Conservation (phyloP, 1,139 yeast genomes). For the Saccharomycopsis hybrid region DNA sequence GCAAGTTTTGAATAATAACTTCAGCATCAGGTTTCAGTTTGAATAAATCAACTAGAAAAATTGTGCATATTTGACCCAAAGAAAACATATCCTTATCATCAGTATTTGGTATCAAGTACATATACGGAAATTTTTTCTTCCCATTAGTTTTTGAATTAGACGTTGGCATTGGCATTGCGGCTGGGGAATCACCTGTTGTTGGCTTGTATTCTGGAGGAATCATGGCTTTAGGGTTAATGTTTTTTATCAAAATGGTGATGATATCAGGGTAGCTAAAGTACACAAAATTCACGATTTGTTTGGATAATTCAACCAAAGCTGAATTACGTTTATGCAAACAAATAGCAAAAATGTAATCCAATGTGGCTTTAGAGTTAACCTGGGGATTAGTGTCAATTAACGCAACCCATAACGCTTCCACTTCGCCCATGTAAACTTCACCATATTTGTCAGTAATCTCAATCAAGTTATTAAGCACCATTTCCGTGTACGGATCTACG, state of each 20-base stretch:
- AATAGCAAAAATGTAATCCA: slow-evolving; percentile 62
- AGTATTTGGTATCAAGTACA: slow-evolving; percentile 34
- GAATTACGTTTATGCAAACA: slow-evolving; percentile 71
- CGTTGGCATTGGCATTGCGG: too few relatives aligned
- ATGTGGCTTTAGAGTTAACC: slow-evolving; percentile 62
- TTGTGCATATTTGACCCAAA: slow-evolving; percentile 78
- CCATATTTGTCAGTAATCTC: slow-evolving; percentile 80
- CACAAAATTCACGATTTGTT: slow-evolving; percentile 75
- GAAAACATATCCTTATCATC: slow-evolving; percentile 75
- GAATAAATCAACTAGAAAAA: slow-evolving; percentile 75
- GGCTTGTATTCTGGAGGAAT: slow-evolving; percentile 57
- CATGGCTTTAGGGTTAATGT: slow-evolving; percentile 80
- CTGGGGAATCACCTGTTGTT: too few relatives aligned
- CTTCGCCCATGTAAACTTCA: slow-evolving; percentile 70
- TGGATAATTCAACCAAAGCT: slow-evolving; percentile 66
- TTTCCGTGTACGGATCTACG: slow-evolving; percentile 50
- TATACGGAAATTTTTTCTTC: slow-evolving; percentile 48
- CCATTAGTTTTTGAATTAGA: too few relatives aligned
- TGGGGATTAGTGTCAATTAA: slow-evolving; percentile 62
- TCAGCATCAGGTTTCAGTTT: slow-evolving; percentile 37
- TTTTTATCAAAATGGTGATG: slow-evolving; percentile 58
- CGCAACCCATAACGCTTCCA: slow-evolving; percentile 94
- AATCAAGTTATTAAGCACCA: slow-evolving; percentile 78
- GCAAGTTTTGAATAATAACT: slow-evolving; percentile 38
- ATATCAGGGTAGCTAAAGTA: slow-evolving; percentile 55